A percentile compares a stretch with the other conserved stretches of the same genome.
phyloP scores from a whole-genome alignment of 129 eudicot genomes.

The Tagetes erecta region DNA sequence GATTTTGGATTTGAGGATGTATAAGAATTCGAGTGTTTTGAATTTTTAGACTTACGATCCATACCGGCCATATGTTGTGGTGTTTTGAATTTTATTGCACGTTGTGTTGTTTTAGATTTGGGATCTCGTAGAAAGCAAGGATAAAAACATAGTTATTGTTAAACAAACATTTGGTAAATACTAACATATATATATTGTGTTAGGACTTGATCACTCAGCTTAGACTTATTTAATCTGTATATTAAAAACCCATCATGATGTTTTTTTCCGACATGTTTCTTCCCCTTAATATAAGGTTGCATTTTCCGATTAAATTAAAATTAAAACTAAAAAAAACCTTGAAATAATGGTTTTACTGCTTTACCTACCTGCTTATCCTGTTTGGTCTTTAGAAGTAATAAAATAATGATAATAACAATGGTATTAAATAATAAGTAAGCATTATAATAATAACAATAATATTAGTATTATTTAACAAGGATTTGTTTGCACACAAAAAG shows the following conservation, averaged over 20 bases:
- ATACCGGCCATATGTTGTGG: no score
- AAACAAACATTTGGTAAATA: not conserved
- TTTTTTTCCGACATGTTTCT: constrained; percentile 17
- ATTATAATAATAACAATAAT: not conserved
- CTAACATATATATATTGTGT: constrained; percentile 8
- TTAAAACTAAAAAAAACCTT: not conserved
- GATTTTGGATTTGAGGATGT: no score
- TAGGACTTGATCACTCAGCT: constrained; percentile 13
- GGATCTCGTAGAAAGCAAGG: no score
- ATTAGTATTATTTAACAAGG: constrained; percentile 3
- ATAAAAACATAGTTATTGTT: no score
- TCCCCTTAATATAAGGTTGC: constrained; percentile 32
- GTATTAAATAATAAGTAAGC: no score
- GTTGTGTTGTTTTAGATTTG: no score
- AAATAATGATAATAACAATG: constrained; percentile 1
- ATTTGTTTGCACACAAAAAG: constrained; percentile 25
- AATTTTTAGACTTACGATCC: no score
- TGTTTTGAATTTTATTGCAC: no score
- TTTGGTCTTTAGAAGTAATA: no score
- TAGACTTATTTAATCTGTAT: constrained; percentile 7
- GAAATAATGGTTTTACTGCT: no score
- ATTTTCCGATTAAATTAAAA: constrained; percentile 22
- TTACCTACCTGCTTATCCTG: no score
- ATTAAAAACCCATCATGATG: constrained; percentile 22
- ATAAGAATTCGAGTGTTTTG: no score